Base-by-base conservation (phyloP, 306 rosid species). In the Calophaca sinica region DNA sequence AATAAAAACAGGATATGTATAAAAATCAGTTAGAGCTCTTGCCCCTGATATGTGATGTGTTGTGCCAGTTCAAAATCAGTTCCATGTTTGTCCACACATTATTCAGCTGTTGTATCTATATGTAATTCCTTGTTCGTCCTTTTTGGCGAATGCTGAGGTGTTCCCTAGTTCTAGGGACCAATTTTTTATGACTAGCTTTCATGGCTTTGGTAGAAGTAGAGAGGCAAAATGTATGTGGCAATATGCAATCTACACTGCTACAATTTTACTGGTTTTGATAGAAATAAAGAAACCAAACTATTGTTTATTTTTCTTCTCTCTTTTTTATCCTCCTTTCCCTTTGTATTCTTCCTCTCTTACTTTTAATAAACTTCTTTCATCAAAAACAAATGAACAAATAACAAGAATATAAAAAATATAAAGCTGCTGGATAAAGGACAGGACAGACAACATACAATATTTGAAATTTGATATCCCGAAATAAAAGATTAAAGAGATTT, bases 381-480 rank as follows among this genome's bases (percentile, higher is more conserved):
- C 3, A 3, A 68, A 49, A 49, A 15, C 11, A 15, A 7, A 39
- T 2, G 9, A 63, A 68, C n/a, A 57, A 14, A 59, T 49, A 41
- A 11, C 32, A 49, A 3, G 39, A 74, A 33, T 33, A 79, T 10
- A 74, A 57, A 41, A 10, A 50, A 13, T 7, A 33, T 45, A 39
- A 26, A 52, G 13, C 41, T 53, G 35, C 64, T 36, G 10, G 12
- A 48, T 41, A 52, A 62, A 68, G 9, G 32, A 39, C 49, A n/a
- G 20, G 50, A 51, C 36, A 58, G 49, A 55, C 38, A 48, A 26
- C 64, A 76, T 65, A 73, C 28, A 46, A 69, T 29, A 73, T 70
- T 53, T 32, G 54, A 78, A 76, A 33, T 58, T 70, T 11, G 12
- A 62, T 68, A 80, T 49, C 74, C 59, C 79, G 77, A 71, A 69